Conservation (phyloP, 1,284 basidiomycete genomes). For the Leccinum subrobustum region DNA sequence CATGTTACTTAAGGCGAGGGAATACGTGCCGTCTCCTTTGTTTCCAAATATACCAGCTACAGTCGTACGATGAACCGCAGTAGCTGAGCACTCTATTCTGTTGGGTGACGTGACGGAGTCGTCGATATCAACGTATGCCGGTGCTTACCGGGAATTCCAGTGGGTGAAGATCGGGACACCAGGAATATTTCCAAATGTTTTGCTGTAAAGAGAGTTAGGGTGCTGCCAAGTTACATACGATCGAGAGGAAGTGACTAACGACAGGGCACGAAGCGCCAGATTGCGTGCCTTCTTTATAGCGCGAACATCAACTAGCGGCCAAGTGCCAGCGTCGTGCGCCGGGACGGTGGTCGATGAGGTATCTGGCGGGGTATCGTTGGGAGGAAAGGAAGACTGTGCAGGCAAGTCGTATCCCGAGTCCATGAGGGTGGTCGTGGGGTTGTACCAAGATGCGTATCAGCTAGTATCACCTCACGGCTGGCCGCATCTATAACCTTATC, state of each 20-base stretch:
- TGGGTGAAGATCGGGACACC: constrained; percentile 16
- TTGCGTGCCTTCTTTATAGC: neutral
- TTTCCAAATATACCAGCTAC: no score
- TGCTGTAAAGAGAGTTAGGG: constrained; percentile 4
- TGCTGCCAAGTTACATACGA: neutral
- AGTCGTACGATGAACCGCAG: no score
- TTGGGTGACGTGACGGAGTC: no score
- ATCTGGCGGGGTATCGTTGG: neutral
- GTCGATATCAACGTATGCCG: neutral
- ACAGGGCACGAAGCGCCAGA: neutral
- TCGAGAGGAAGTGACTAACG: constrained; percentile 8
- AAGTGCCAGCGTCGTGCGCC: neutral
- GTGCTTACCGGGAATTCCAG: constrained; percentile 19
- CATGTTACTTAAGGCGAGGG: no score
- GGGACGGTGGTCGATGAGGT: neutral
- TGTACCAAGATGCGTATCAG: constrained; percentile 4
- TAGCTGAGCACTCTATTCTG: no score
- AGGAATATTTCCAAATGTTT: constrained; percentile 23
- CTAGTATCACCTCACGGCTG: neutral
- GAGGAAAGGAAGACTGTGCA: neutral
- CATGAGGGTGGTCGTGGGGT: constrained; percentile 23
- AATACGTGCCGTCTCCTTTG: no score
- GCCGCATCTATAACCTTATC: neutral
- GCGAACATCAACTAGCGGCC: neutral
- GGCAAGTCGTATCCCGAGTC: neutral